These are phyloP conservation scores for Ophiosphaerella herpotricha DNA, from an alignment of 2,329 filamentous ascomycete species.

Conservation along the genomic window DNA sequence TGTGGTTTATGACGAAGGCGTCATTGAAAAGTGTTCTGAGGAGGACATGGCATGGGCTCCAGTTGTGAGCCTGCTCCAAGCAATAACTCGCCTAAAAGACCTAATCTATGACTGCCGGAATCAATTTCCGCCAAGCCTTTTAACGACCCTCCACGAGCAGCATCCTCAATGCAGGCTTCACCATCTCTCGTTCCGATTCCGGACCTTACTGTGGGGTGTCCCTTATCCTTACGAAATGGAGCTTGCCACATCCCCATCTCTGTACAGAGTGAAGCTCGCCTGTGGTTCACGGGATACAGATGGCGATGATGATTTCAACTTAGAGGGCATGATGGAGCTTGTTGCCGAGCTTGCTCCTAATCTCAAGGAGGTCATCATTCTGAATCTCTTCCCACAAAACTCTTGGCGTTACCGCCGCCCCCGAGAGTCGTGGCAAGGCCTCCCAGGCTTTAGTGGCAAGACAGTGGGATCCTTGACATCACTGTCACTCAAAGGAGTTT, in stretches of 20 bases:
- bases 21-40: conserved; percentile 19
- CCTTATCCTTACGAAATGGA: conserved; percentile 29
- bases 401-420: background rate
- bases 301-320: conserved; percentile 25
- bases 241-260: conserved; percentile 24
- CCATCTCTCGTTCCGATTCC: conserved; percentile 25
- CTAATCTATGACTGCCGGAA: conserved; percentile 27
- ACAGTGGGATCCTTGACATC: conserved; percentile 20
- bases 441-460: conserved; percentile 15
- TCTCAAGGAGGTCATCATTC: conserved; percentile 20
- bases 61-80: conserved; percentile 17
- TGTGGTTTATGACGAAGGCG: conserved; percentile 20
- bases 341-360: conserved; percentile 25
- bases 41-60: conserved; percentile 28
- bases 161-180: conserved; percentile 24
- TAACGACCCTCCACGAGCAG: conserved; percentile 13
- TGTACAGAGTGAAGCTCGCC: conserved; percentile 18
- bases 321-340: conserved; percentile 23
- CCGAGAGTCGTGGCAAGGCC: conserved; percentile 18
- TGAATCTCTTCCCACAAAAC: conserved; percentile 2
- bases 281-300: conserved; percentile 17
- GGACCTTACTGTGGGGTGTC: conserved; percentile 22
- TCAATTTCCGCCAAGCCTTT: conserved; percentile 26
- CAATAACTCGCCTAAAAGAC: conserved; percentile 15
- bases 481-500: conserved; percentile 14